Conservation (phyloP, 345 rosid species). For the Moricandia arvensis region DNA sequence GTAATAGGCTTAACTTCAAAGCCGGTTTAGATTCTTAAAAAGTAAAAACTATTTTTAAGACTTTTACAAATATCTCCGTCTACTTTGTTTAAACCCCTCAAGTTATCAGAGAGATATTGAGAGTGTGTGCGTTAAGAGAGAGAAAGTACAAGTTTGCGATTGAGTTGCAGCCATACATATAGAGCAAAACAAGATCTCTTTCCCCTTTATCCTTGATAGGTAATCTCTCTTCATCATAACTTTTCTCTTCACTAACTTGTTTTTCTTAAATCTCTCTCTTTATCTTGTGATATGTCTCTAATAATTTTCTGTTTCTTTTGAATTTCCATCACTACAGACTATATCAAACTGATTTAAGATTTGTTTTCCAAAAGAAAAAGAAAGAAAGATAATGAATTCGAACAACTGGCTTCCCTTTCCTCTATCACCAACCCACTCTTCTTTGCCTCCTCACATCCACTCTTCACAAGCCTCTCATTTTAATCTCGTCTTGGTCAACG, state of each 20-base stretch:
- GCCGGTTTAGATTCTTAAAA: conserved; percentile 38
- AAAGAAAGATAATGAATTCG: conserved; percentile 59
- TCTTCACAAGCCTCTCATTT: conserved; percentile 73
- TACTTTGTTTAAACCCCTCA: conserved; percentile 34
- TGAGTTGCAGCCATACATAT: conserved; percentile 23
- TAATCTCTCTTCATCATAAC: conserved; percentile 1
- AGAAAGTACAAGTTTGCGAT: conserved; percentile 13
- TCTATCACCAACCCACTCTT: conserved; percentile 73
- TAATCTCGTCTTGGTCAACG: conserved; percentile 78
- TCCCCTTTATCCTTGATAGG: conserved; percentile 22
- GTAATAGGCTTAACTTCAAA: conserved; percentile 27
- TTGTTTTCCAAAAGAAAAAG: background rate
- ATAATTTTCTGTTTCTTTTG: background rate
- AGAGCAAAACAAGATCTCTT: conserved; percentile 18
- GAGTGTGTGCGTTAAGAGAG: conserved; percentile 18
- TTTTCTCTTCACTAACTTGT: background rate
- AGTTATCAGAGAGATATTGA: conserved; percentile 19
- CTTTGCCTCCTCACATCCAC: conserved; percentile 68
- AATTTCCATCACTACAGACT: background rate
- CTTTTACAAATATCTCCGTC: conserved; percentile 31
- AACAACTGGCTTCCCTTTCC: conserved; percentile 99
- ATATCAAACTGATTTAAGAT: background rate
- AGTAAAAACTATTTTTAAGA: conserved; percentile 34
- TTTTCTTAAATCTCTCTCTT: background rate
- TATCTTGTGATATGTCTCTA: conserved; percentile 1